Evolutionary conservation across 148 eudicot species (phyloP), one percentile per base, ranked within the genome.

Genomic region (Euryodendron excelsum): DNA sequence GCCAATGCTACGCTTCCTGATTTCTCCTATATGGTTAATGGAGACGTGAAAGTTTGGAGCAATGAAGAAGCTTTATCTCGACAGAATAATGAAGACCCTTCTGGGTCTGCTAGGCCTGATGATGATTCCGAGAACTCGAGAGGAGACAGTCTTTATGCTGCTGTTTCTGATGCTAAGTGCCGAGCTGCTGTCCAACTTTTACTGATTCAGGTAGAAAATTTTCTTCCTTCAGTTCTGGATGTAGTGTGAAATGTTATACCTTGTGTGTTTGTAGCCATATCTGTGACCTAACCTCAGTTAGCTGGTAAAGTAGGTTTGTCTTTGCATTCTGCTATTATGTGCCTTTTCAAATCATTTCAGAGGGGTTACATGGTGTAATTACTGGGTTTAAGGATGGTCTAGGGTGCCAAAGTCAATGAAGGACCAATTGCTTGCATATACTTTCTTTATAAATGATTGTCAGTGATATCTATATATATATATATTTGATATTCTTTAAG

Each of bases 181-280:
- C 93, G 91, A 31, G 88, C 93, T 73, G 97, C 99, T 83, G 90
- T 94, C 50, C 98, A 96, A 81, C 99, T 96, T 67, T 77, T 96
- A 82, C 79, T 96, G 82, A 91, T 92, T 82, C 98, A 96, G 99
- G 99, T 96, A 84, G 34, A 77, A 33, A 64, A 28, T 9, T 30
- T 27, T 48, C 4, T 59, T 12, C 15, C 25, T 66, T 33, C 34
- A 33, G 28, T 55, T 76, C 66, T 80, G 36, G 17, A 25, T 74
- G 77, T 65, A 39, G 37, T 72, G 61, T 76, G 66, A 64, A 44
- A 28, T 79, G n/a, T 69, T 63, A 53, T 31, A 25, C 25, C 53
- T 28, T 5, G 44, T 23, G 31, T 74, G 14, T 44, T 3, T 75
- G 25, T 34, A 15, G 31, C 27, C 28, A 2, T 41, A 6, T n/a